Evolutionary conservation across 2,329 filamentous ascomycete genomes (phyloP), one percentile per base, ranked within the genome.

Genomic region (Fusarium continuum): DNA sequence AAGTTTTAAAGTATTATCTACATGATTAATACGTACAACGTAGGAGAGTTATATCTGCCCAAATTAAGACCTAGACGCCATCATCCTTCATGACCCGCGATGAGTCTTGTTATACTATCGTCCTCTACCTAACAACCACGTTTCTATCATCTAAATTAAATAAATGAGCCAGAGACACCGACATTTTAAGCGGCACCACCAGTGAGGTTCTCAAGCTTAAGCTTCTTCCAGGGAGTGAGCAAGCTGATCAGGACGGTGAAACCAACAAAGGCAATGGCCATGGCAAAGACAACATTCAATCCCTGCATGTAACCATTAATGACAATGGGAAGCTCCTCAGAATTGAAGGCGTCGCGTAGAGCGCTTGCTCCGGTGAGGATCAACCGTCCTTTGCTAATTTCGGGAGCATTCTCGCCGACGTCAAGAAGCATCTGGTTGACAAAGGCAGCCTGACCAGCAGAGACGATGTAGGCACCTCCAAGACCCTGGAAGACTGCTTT

Each of bases 291-390:
- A 8, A 89, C 86, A 70, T 88, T 87, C 66, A 89, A 84, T 0
- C 85, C 85, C 48, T 84, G 75, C 66, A 84, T 90, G 76, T 91
- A 91, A 0, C 85, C 86, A 0, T 73, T 63, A 22, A 90, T 78
- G 34, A 91, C 86, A 0, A 79, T 77, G 0, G 76, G 69, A 3
- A 89, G 76, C 54, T 79, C 80, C n/a, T 83, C 71, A 0, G 69
- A 52, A 0, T 79, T 70, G 61, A 91, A 85, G 3, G 75, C 75
- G 6, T 70, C 56, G 64, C 85, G 82, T 31, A 92, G 78, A 62
- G 85, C 81, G 0, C 87, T 89, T 4, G 82, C 81, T 14, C 82
- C 82, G 0, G 78, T 78, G 3, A 75, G 66, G 28, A 81, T 72
- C 5, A 83, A 75, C 1, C 66, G 62, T 6, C 50, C 62, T 9